phyloP scores from a whole-genome alignment of 768 basidiomycete species.

The Calvatia gigantea region DNA sequence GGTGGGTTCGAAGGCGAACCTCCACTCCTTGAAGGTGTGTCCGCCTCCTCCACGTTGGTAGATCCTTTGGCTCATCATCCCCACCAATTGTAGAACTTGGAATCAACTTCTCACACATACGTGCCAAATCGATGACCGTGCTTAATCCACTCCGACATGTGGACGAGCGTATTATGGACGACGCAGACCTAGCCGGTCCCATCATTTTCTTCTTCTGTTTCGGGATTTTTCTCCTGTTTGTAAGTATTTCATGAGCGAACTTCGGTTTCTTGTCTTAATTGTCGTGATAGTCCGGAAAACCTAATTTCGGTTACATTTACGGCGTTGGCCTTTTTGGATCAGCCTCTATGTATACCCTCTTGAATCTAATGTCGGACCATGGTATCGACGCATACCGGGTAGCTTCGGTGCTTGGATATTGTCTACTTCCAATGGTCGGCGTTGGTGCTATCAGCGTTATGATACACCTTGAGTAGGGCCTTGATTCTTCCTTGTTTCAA shows the following conservation, averaged over 20 bases:
- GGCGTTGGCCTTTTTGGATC: slow-evolving; percentile 96
- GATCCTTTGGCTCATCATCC: background rate
- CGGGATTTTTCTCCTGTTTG: slow-evolving; percentile 87
- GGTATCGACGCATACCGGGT: slow-evolving; percentile 95
- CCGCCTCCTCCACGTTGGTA: background rate
- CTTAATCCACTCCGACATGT: slow-evolving; percentile 85
- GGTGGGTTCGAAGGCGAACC: slow-evolving; percentile 96
- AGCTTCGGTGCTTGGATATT: slow-evolving; percentile 94
- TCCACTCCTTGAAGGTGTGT: slow-evolving; percentile 87
- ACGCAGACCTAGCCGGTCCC: slow-evolving; percentile 96
- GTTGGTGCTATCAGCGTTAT: slow-evolving; percentile 87
- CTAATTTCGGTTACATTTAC: slow-evolving; percentile 98
- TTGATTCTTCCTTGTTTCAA: slow-evolving; percentile 6
- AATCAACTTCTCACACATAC: slow-evolving; percentile 96
- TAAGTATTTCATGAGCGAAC: slow-evolving; percentile 37
- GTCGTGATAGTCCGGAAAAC: slow-evolving; percentile 82
- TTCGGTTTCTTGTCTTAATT: slow-evolving; percentile 11
- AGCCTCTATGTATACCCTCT: slow-evolving; percentile 85
- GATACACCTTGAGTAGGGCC: slow-evolving; percentile 80
- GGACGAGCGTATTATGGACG: slow-evolving; percentile 96
- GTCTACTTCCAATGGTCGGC: slow-evolving; percentile 94
- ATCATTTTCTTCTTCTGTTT: slow-evolving; percentile 95
- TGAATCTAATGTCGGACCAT: slow-evolving; percentile 95
- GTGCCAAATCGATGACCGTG: slow-evolving; percentile 90
- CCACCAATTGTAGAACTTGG: slow-evolving; percentile 69